Base-by-base conservation (phyloP, 2,329 filamentous ascomycete species). In the Arachnomyces sp. region DNA sequence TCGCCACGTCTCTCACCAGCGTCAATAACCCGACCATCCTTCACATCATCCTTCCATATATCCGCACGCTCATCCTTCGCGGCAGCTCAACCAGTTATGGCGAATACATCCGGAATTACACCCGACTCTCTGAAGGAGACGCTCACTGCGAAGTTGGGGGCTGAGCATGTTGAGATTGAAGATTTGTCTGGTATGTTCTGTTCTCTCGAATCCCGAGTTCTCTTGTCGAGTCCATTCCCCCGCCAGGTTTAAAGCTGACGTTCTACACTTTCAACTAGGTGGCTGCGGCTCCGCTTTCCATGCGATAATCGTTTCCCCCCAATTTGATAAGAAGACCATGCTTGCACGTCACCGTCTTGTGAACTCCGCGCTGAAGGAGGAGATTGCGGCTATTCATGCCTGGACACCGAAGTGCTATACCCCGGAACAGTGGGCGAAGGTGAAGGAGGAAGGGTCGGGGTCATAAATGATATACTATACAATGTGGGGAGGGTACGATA, bases 381-480 rank as follows among this genome's bases (percentile, higher is more conserved):
- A 95, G 67, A 94, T 95, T 60, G 84, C 85, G 12, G 77, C 76
- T 49, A 94, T 95, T 53, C 89, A 95, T 68, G 89, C 89, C 30
- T 95, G 89, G 89, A 93, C 86, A 41, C 86, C 88, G 18, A 93
- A 88, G 66, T 94, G 89, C 62, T 84, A 88, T 68, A 95, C 89
- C 7, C 85, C 86, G 0, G 85, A 88, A 55, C 86, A 95, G 68
- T 94, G 84, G 79, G 77, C 85, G 66, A 79, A 77, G 63, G 76
- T 82, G 63, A 72, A 74, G 48, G 58, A 64, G 50, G 58, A 52
- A 48, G 49, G 47, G 42, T 32, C 42, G 11, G 28, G 29, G 36
- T 16, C 13, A 25, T 30, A 28, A 8, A 18, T 16, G 33, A 20
- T 35, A 32, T 33, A 35, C 34, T 31, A 35, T 40, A 15, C 31